Evolutionary conservation across 2,329 filamentous ascomycete genomes (phyloP).

Genomic region (Aspergillus sp.): DNA sequence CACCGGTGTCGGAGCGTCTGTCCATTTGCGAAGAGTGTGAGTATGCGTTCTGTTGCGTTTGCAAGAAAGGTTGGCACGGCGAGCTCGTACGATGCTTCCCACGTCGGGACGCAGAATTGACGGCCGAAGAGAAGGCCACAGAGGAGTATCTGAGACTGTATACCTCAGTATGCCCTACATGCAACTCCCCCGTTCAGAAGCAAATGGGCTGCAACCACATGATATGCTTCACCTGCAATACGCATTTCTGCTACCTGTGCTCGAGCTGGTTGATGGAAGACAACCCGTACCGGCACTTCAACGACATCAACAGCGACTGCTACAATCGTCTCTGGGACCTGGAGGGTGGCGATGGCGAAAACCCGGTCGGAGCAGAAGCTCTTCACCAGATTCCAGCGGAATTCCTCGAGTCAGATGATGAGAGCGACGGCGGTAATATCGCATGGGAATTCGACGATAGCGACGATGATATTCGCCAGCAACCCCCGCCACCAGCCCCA

Average conservation of each 20-base stretch:
- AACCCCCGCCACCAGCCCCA: conserved; percentile 36
- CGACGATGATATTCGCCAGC: conserved; percentile 21
- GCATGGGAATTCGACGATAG: conserved; percentile 19
- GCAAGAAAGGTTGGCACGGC: conserved; percentile 82
- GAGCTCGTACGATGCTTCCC: conserved; percentile 68
- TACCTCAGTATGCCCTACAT: conserved; percentile 85
- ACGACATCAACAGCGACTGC: conserved; percentile 61
- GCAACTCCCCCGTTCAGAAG: conserved; percentile 78
- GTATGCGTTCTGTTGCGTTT: conserved; percentile 80
- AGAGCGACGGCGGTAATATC: conserved; percentile 22
- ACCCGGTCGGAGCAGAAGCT: conserved; percentile 36
- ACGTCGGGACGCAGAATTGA: conserved; percentile 60
- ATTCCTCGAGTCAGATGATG: conserved; percentile 32
- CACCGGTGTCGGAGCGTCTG: conserved; percentile 58
- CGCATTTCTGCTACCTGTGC: conserved; percentile 94
- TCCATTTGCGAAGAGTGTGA: conserved; percentile 81
- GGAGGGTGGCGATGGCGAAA: conserved; percentile 65
- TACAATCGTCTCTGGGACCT: conserved; percentile 87
- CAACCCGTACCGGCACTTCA: conserved; percentile 88
- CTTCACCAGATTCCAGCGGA: conserved; percentile 35
- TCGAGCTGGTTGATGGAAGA: conserved; percentile 72
- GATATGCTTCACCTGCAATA: conserved; percentile 81
- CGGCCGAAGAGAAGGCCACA: conserved; percentile 77
- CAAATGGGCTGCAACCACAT: conserved; percentile 95
- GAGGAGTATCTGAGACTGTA: conserved; percentile 74